Conservation (phyloP, 805 yeast species). For the Candida dajiaensis region DNA sequence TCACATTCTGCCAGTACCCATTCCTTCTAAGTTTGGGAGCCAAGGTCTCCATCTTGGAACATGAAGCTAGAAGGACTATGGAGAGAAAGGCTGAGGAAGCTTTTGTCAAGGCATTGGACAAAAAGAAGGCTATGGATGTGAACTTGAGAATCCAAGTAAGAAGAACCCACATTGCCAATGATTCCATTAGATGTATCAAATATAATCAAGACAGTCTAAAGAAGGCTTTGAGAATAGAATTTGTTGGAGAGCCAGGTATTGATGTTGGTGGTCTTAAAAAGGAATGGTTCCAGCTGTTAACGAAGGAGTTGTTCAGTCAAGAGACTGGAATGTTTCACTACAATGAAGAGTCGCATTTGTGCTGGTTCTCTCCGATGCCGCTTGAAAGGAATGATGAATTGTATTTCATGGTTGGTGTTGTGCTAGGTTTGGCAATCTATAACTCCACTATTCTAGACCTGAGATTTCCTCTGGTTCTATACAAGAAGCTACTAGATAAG, state of each 20-base stretch:
- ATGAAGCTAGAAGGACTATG: slow-evolving; percentile 78
- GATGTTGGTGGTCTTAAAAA: slow-evolving; percentile 94
- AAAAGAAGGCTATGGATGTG: slow-evolving; percentile 56
- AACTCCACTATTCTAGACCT: slow-evolving; percentile 84
- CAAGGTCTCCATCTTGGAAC: slow-evolving; percentile 73
- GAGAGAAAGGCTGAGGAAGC: slow-evolving; percentile 87
- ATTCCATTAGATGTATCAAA: slow-evolving; percentile 63
- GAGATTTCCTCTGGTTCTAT: slow-evolving; percentile 68
- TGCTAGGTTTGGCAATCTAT: slow-evolving; percentile 84
- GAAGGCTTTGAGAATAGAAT: slow-evolving; percentile 73
- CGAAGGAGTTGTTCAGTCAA: slow-evolving; percentile 65
- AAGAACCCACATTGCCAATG: slow-evolving; percentile 60
- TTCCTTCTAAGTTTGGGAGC: slow-evolving; percentile 76
- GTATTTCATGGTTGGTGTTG: slow-evolving; percentile 77
- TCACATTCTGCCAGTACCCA: slow-evolving; percentile 78
- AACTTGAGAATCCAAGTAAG: slow-evolving; percentile 65
- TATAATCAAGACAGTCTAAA: slow-evolving; percentile 53
- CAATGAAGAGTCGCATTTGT: slow-evolving; percentile 60
- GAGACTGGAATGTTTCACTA: slow-evolving; percentile 59
- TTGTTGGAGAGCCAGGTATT: slow-evolving; percentile 83
- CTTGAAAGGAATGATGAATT: slow-evolving; percentile 40
- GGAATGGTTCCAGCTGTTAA: slow-evolving; percentile 85
- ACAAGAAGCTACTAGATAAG: slow-evolving; percentile 61
- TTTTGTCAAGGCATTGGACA: slow-evolving; percentile 66
- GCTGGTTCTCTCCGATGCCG: slow-evolving; percentile 67